Evolutionary conservation across 2,329 filamentous ascomycete genomes (phyloP), one percentile per base, ranked within the genome.

Genomic region (Metarhizium humberi): DNA sequence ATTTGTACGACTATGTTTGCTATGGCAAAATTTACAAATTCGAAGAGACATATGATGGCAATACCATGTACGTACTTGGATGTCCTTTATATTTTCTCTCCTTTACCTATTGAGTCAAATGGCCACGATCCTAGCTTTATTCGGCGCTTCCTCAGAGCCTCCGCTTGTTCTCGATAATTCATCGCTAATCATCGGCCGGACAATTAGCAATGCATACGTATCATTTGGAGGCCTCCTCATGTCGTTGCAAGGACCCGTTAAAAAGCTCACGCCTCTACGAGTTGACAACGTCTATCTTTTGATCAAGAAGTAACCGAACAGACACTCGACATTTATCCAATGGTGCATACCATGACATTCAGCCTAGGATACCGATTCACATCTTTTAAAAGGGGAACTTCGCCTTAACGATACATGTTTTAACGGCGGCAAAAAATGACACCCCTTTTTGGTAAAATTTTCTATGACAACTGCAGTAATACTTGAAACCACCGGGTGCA

Each of bases 281-380:
- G 92, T 96, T 66, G 94, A 99, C 70, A 87, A 96, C 68, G 85
- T 95, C 60, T 99, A 99, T 70, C 81, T 99, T 58, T 80, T 97
- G 58, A 78, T 95, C 63, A 99, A 96, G 84, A 96, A 95, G 42
- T 61, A 54, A 45, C n/a, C 5, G 25, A 25, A 25, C 25, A 50
- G 18, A 11, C 13, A 30, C 25, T 30, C 20, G 20, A 48, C 18
- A 30, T 29, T 6, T 14, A 8, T 16, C 18, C 14, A 48, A 16
- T 30, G 25, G 10, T 11, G 7, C 25, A 48, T 10, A 48, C 13
- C 45, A 29, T 30, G 45, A 30, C 10, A 5, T 48, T 29, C 45
- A 30, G 13, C 6, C 4, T 14, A 13, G 13, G 45, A 6, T 20
- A 20, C 42, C n/a, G n/a, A 16, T 5, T 45, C 6, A 45, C 3